phyloP scores from a whole-genome alignment of 345 rosid genomes.

The Aethionema arabicum region DNA sequence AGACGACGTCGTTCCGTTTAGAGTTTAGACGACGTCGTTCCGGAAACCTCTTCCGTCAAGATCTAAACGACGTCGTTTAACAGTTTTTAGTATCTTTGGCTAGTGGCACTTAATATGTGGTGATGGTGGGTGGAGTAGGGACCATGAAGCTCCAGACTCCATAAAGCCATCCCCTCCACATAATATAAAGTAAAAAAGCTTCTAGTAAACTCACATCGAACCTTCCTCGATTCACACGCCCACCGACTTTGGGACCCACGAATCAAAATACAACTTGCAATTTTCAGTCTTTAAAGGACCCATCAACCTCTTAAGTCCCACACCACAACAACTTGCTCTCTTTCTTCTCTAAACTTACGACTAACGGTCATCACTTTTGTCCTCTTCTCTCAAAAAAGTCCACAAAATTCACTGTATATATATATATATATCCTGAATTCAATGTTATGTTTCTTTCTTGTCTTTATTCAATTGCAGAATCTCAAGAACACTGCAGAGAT shows the following conservation, averaged over 20 bases:
- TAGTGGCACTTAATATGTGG: slow-evolving; percentile 13
- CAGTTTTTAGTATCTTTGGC: neutral
- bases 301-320: slow-evolving; percentile 29
- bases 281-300: slow-evolving; percentile 15
- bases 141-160: slow-evolving; percentile 20
- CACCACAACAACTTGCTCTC: slow-evolving; percentile 33
- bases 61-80: too few relatives aligned
- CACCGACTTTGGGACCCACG: slow-evolving; percentile 35
- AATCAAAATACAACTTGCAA: slow-evolving; percentile 33
- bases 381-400: neutral
- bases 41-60: too few relatives aligned
- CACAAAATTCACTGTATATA: slow-evolving; percentile 19
- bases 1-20: too few relatives aligned
- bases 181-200: slow-evolving; percentile 15
- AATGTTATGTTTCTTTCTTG: slow-evolving; percentile 11
- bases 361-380: slow-evolving; percentile 28
- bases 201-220: slow-evolving; percentile 27
- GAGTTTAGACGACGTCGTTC: too few relatives aligned
- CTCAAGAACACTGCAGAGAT: slow-evolving; percentile 28
- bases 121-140: slow-evolving; percentile 19
- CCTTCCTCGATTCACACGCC: slow-evolving; percentile 20
- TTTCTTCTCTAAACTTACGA: slow-evolving; percentile 31
- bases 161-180: neutral
- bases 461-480: slow-evolving; percentile 25
- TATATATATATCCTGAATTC: slow-evolving; percentile 4